Percentiles rank a stretch among this genome's conserved stretches.
Evolutionary conservation across 106 monocot species (phyloP).

Genomic region (Hemerocallis citrina): DNA sequence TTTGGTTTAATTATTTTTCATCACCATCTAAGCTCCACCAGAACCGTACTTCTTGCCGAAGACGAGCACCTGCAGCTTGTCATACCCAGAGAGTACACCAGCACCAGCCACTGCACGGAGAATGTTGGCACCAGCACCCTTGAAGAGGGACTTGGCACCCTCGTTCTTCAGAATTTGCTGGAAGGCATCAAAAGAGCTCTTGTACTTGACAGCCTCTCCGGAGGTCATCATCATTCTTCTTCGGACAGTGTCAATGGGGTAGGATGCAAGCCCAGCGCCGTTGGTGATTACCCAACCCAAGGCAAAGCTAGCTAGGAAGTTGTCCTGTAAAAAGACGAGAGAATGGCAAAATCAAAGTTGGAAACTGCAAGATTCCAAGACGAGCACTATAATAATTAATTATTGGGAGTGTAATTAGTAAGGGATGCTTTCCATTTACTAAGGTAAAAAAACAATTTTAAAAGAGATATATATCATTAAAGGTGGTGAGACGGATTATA

Average conservation of each 20-base stretch:
- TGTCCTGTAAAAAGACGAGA: slow-evolving; percentile 6
- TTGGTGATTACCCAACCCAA: slow-evolving; percentile 14
- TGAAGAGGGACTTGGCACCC: slow-evolving; percentile 16
- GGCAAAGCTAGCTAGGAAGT: slow-evolving; percentile 15
- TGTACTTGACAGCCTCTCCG: slow-evolving; percentile 19
- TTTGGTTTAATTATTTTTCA: slow-evolving; percentile 14
- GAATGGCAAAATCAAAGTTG: not conserved
- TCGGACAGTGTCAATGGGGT: slow-evolving; percentile 15
- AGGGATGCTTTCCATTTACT: no score
- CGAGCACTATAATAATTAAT: no score
- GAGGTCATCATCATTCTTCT: slow-evolving; percentile 22
- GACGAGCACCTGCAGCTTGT: slow-evolving; percentile 14
- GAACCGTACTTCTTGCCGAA: slow-evolving; percentile 20
- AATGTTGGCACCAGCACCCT: slow-evolving; percentile 15
- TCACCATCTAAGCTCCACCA: slow-evolving; percentile 8
- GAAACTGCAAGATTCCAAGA: no score
- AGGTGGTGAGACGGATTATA: no score
- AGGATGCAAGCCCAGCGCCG: slow-evolving; percentile 16
- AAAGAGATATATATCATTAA: no score
- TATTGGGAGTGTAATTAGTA: no score
- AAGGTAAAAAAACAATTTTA: no score
- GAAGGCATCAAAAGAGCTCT: slow-evolving; percentile 16
- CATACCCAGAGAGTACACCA: slow-evolving; percentile 15
- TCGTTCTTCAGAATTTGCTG: slow-evolving; percentile 16
- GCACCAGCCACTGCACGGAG: slow-evolving; percentile 15